Evolutionary conservation across 192 early-diverging fungal genomes (phyloP), one percentile per base, ranked within the genome.

Genomic region (Entomortierella beljakovae): DNA sequence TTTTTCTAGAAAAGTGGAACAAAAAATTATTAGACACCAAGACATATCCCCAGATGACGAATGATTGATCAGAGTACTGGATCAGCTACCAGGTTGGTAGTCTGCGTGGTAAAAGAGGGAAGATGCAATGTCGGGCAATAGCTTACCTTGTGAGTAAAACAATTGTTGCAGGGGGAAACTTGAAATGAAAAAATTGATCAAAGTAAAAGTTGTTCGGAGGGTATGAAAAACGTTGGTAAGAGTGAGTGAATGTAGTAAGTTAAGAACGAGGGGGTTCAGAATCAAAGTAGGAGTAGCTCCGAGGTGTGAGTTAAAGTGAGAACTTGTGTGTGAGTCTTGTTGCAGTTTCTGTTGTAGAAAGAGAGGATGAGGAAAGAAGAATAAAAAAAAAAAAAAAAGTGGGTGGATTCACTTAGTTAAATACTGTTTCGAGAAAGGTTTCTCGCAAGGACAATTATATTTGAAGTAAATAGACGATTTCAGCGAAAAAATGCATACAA

Each of bases 381-480:
- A n/a, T n/a, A n/a, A 50, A 49, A 20, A 35, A 33, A 42, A 59
- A 63, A 51, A 51, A 63, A 63, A 52, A n/a, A 23, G 6, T 9
- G 31, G 18, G 48, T 48, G 61, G 61, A 63, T 51, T 32, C 61
- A 63, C 29, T 22, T 31, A 46, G 50, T 33, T 63, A 51, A 52
- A 63, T 63, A 63, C 61, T 28, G 61, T 63, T 63, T 61, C 6
- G 32, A n/a, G n/a, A 28, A 61, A 31, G 6, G 3, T 18, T 48
- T 3, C 10, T 6, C 15, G 23, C 15, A 40, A 18, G 43, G 59
- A 29, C 32, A n/a, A n/a, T n/a, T n/a, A n/a, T n/a, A n/a, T n/a
- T n/a, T n/a, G n/a, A n/a, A n/a, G n/a, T n/a, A n/a, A n/a, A n/a
- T n/a, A n/a, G n/a, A n/a, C n/a, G n/a, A n/a, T n/a, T n/a, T n/a